phyloP scores from a whole-genome alignment of 192 early-diverging fungal genomes.

The Coemansia asiatica region DNA sequence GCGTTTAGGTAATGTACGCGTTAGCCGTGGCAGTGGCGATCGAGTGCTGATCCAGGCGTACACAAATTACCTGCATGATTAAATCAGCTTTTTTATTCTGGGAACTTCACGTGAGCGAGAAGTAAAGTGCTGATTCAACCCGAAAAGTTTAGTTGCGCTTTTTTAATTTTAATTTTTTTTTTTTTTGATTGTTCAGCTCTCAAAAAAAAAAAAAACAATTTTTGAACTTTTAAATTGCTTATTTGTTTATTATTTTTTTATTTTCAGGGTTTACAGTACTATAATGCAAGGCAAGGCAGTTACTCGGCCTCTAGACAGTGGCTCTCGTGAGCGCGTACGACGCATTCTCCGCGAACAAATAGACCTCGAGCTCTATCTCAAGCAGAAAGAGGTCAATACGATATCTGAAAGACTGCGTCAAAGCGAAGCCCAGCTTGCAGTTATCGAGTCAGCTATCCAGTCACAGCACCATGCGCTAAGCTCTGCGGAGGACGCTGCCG shows the following conservation, averaged over 20 bases:
- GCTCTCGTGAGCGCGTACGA: conserved; percentile 35
- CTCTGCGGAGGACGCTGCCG: conserved; percentile 16
- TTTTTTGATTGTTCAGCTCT: background rate
- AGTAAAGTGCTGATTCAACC: background rate
- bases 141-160: too few species aligned
- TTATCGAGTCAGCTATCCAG: conserved; percentile 57
- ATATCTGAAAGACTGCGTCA: conserved; percentile 64
- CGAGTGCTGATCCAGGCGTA: conserved; percentile 47
- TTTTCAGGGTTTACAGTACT: background rate
- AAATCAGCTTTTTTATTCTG: background rate
- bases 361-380: conserved; percentile 74
- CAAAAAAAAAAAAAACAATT: background rate
- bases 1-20: conserved; percentile 41
- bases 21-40: conserved; percentile 42
- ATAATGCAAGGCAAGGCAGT: conserved; percentile 25
- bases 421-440: conserved; percentile 59
- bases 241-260: background rate
- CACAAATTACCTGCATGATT: conserved; percentile 19
- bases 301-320: background rate
- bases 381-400: conserved; percentile 65
- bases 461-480: conserved; percentile 44
- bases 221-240: too few species aligned
- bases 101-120: background rate
- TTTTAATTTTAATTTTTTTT: background rate
- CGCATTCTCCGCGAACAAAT: conserved; percentile 71